Percentiles rank a stretch among this genome's conserved stretches.
Conservation (phyloP, 352 stramenopile species). For the Elongisporangium undulatum region DNA sequence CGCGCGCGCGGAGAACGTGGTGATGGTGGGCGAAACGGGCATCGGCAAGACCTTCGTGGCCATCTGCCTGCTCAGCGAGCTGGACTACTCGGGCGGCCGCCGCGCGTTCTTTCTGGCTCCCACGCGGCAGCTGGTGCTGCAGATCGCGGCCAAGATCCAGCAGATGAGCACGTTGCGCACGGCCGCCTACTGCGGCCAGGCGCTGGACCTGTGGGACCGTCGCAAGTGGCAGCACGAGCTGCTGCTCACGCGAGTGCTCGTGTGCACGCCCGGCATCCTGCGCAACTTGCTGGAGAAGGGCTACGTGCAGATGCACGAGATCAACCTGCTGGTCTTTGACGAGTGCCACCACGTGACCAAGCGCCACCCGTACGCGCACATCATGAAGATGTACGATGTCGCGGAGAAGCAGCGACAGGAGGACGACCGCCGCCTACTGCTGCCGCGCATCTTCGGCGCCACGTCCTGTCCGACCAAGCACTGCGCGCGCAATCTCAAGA, state of each 20-base stretch:
- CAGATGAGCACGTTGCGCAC: slow-evolving; percentile 54
- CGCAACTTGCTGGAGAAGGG: slow-evolving; percentile 81
- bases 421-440: slow-evolving; percentile 12
- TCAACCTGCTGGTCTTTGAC: slow-evolving; percentile 88
- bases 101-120: slow-evolving; percentile 81
- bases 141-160: slow-evolving; percentile 74
- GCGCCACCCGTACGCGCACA: slow-evolving; percentile 85
- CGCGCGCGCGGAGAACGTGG: slow-evolving; percentile 68
- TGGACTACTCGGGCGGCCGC: slow-evolving; percentile 58
- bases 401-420: neutral
- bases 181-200: slow-evolving; percentile 43
- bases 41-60: slow-evolving; percentile 86
- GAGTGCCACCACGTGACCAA: slow-evolving; percentile 90
- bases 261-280: slow-evolving; percentile 86
- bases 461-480: slow-evolving; percentile 73
- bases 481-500: slow-evolving; percentile 68
- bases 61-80: slow-evolving; percentile 67
- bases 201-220: slow-evolving; percentile 59
- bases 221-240: slow-evolving; percentile 59
- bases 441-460: slow-evolving; percentile 83
- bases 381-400: slow-evolving; percentile 79
- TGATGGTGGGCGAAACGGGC: slow-evolving; percentile 80
- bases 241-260: slow-evolving; percentile 57
- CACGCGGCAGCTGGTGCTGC: slow-evolving; percentile 75
- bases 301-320: slow-evolving; percentile 68